phyloP scores from a whole-genome alignment of 106 monocot species.

The Narthecium ossifragum region DNA sequence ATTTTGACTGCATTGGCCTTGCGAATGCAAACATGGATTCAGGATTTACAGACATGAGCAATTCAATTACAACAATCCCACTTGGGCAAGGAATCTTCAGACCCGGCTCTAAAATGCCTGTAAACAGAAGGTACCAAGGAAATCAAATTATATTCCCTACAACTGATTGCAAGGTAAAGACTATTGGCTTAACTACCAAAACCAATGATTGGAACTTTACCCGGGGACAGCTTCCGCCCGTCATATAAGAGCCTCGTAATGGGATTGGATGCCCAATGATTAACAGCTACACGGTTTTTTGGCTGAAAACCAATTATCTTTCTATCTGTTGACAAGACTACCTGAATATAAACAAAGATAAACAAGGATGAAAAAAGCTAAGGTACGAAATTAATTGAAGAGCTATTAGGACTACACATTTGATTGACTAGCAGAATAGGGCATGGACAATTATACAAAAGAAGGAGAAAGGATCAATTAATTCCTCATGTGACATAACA shows the following conservation, averaged over 20 bases:
- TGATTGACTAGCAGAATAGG: too few species aligned
- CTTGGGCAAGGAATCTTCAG: slow-evolving; percentile 56
- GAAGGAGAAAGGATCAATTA: too few species aligned
- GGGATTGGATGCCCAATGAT: slow-evolving; percentile 83
- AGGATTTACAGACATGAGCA: slow-evolving; percentile 68
- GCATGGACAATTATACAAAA: too few species aligned
- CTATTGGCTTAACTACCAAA: neutral
- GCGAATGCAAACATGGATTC: slow-evolving; percentile 69
- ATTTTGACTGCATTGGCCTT: too few species aligned
- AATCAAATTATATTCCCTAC: neutral
- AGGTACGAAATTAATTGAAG: too few species aligned
- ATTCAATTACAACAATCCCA: slow-evolving; percentile 44
- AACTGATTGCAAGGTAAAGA: neutral
- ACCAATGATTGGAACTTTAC: slow-evolving; percentile 18
- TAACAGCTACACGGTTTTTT: slow-evolving; percentile 71
- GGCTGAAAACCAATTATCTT: slow-evolving; percentile 82
- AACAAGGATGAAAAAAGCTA: neutral
- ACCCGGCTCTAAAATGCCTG: slow-evolving; percentile 66
- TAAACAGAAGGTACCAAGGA: slow-evolving; percentile 3
- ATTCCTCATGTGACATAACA: too few species aligned
- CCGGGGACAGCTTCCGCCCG: slow-evolving; percentile 58
- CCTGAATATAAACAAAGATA: slow-evolving; percentile 27
- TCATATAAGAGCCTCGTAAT: slow-evolving; percentile 52
- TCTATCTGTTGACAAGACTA: slow-evolving; percentile 64
- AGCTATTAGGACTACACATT: too few species aligned